phyloP scores from a whole-genome alignment of 2,329 filamentous ascomycete species.

The Cladosporium sp. region DNA sequence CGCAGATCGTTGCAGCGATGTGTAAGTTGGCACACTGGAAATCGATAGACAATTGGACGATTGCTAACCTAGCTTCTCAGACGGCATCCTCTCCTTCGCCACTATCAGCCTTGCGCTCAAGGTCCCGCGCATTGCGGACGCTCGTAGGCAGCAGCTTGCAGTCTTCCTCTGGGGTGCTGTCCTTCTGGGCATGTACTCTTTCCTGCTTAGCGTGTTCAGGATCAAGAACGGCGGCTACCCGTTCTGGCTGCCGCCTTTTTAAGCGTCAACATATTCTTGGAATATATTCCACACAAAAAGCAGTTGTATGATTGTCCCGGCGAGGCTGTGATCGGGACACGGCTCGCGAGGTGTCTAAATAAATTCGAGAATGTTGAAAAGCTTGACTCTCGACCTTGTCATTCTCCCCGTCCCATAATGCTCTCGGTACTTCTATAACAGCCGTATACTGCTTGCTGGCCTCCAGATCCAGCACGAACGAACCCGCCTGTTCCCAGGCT shows the following conservation, averaged over 20 bases:
- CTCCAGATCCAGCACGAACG: too few relatives aligned
- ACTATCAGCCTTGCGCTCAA: slow-evolving; percentile 88
- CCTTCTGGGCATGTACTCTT: slow-evolving; percentile 82
- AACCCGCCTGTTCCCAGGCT: too few relatives aligned
- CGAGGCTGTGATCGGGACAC: neutral
- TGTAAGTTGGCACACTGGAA: slow-evolving; percentile 69
- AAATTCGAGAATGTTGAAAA: neutral
- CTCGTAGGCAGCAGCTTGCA: slow-evolving; percentile 71
- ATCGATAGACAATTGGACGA: neutral
- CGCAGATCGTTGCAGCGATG: slow-evolving; percentile 87
- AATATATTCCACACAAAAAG: neutral
- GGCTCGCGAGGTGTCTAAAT: neutral
- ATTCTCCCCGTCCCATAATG: too few relatives aligned
- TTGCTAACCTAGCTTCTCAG: slow-evolving; percentile 37
- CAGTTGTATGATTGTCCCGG: slow-evolving; percentile 1
- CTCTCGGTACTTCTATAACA: too few relatives aligned
- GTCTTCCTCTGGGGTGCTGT: slow-evolving; percentile 74
- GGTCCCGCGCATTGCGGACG: slow-evolving; percentile 79
- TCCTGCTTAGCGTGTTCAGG: slow-evolving; percentile 88
- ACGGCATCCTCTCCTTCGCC: slow-evolving; percentile 78
- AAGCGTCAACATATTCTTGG: slow-evolving; percentile 16
- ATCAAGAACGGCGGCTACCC: slow-evolving; percentile 94
- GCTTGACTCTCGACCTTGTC: neutral
- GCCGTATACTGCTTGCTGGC: too few relatives aligned
- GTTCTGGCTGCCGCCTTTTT: slow-evolving; percentile 89